Conservation (phyloP, 164 flowering plant genomes). For the Platanus orientalis region DNA sequence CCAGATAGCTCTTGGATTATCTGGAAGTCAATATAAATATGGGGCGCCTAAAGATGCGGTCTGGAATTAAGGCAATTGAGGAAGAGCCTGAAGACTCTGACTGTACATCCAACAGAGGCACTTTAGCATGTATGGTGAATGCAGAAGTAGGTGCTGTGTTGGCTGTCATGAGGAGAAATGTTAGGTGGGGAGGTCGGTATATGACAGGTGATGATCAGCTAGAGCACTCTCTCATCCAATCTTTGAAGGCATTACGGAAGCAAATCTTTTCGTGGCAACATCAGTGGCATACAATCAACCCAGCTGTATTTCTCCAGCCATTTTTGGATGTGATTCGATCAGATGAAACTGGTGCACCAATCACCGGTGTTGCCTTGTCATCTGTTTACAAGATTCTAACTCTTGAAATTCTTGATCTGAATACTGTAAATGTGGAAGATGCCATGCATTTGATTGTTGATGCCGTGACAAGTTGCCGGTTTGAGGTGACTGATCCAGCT, state of each 20-base stretch:
- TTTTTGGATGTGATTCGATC: slow-evolving; percentile 46
- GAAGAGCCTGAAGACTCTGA: slow-evolving; percentile 26
- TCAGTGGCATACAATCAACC: slow-evolving; percentile 26
- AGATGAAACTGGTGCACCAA: slow-evolving; percentile 54
- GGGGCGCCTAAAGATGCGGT: slow-evolving; percentile 29
- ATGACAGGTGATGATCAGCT: slow-evolving; percentile 34
- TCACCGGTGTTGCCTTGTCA: slow-evolving; percentile 48
- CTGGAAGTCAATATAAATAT: slow-evolving; percentile 6
- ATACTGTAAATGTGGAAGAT: too few species aligned
- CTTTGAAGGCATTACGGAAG: slow-evolving; percentile 26
- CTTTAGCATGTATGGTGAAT: slow-evolving; percentile 34
- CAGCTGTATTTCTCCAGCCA: slow-evolving; percentile 37
- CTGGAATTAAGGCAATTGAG: slow-evolving; percentile 25
- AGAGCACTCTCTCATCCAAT: slow-evolving; percentile 33
- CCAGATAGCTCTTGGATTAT: not conserved
- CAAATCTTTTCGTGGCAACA: slow-evolving; percentile 30
- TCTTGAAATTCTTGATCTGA: too few species aligned
- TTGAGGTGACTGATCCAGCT: too few species aligned
- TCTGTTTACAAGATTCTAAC: too few species aligned
- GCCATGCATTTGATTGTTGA: too few species aligned
- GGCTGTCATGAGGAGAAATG: slow-evolving; percentile 41
- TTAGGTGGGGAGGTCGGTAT: slow-evolving; percentile 35
- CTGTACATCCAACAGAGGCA: slow-evolving; percentile 16
- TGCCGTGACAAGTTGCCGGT: too few species aligned
- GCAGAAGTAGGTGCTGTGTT: slow-evolving; percentile 36